phyloP scores from a whole-genome alignment of 768 basidiomycete genomes.

The Chalciporus piperatus region DNA sequence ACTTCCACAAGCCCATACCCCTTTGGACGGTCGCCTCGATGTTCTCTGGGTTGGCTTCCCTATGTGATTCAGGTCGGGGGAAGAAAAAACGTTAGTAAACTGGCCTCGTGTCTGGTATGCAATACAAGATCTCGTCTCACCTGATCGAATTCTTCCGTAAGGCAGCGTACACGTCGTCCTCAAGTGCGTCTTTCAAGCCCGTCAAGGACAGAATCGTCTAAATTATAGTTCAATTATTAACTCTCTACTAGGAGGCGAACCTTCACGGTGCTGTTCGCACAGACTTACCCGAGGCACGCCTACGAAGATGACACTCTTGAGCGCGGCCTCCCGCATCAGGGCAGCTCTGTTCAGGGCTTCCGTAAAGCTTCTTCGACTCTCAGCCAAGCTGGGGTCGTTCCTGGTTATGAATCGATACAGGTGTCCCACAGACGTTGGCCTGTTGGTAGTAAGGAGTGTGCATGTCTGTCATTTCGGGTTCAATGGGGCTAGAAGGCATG shows the following conservation, averaged over 20 bases:
- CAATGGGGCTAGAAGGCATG: slow-evolving; percentile 24
- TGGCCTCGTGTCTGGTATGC: slow-evolving; percentile 21
- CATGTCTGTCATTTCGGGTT: slow-evolving; percentile 60
- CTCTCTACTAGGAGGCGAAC: slow-evolving; percentile 1
- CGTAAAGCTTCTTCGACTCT: slow-evolving; percentile 43
- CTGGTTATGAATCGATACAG: slow-evolving; percentile 77
- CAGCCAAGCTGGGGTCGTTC: slow-evolving; percentile 37
- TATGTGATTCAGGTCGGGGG: slow-evolving; percentile 27
- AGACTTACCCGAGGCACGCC: slow-evolving; percentile 76
- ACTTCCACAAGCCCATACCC: slow-evolving; percentile 75
- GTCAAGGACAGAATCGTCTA: slow-evolving; percentile 83
- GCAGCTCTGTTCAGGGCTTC: slow-evolving; percentile 72
- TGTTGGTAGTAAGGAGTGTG: slow-evolving; percentile 78
- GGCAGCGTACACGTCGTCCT: slow-evolving; percentile 74
- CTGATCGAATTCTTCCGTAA: slow-evolving; percentile 67
- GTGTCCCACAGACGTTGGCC: slow-evolving; percentile 74
- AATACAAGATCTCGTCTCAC: slow-evolving; percentile 39
- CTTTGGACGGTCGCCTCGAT: slow-evolving; percentile 67
- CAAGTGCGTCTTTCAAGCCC: slow-evolving; percentile 71
- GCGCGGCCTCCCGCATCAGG: slow-evolving; percentile 82
- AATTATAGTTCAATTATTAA: slow-evolving; percentile 8
- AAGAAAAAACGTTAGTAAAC: slow-evolving; percentile 18
- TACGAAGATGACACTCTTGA: slow-evolving; percentile 89
- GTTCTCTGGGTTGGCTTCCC: slow-evolving; percentile 58
- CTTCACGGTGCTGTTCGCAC: slow-evolving; percentile 1